A percentile compares a stretch with the other conserved stretches of the same genome.
These are phyloP conservation scores for Moniliophthora roreri DNA, from an alignment of 1,284 basidiomycete species.

Conservation along the genomic window DNA sequence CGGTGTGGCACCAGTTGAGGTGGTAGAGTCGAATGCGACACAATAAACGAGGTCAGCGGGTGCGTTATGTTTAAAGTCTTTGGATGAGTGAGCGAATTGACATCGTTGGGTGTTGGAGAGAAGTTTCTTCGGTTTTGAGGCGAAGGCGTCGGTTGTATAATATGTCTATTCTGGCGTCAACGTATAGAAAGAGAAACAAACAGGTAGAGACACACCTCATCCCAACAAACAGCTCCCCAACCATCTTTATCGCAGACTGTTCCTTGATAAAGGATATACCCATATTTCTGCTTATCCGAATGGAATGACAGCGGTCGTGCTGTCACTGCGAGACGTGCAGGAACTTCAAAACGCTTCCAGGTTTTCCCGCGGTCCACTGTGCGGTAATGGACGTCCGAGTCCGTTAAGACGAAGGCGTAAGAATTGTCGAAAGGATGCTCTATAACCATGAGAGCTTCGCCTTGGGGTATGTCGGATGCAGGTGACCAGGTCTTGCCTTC, in stretches of 20 bases:
- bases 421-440: slow-evolving; percentile 86
- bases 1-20: slow-evolving; percentile 44
- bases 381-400: slow-evolving; percentile 73
- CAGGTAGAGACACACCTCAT: slow-evolving; percentile 53
- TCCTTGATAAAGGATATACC: slow-evolving; percentile 85
- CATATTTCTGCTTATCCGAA: slow-evolving; percentile 64
- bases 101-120: slow-evolving; percentile 74
- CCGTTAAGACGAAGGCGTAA: slow-evolving; percentile 82
- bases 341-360: slow-evolving; percentile 81
- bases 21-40: slow-evolving; percentile 73
- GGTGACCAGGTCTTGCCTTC: slow-evolving; percentile 85
- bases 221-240: slow-evolving; percentile 70
- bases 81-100: slow-evolving; percentile 83
- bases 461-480: slow-evolving; percentile 62
- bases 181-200: background rate
- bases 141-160: slow-evolving; percentile 84
- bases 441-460: slow-evolving; percentile 72
- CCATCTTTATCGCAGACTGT: slow-evolving; percentile 63
- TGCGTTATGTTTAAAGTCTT: slow-evolving; percentile 75
- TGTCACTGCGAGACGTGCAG: slow-evolving; percentile 58
- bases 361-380: slow-evolving; percentile 83
- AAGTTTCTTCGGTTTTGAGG: slow-evolving; percentile 55
- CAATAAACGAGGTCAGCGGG: slow-evolving; percentile 80
- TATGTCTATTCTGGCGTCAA: slow-evolving; percentile 55
- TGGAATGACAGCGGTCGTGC: slow-evolving; percentile 81